Percentiles rank a stretch among this genome's conserved stretches.
These are phyloP conservation scores for Trichoderma sp. DNA, from an alignment of 2,329 filamentous ascomycete genomes.

Conservation along the genomic window DNA sequence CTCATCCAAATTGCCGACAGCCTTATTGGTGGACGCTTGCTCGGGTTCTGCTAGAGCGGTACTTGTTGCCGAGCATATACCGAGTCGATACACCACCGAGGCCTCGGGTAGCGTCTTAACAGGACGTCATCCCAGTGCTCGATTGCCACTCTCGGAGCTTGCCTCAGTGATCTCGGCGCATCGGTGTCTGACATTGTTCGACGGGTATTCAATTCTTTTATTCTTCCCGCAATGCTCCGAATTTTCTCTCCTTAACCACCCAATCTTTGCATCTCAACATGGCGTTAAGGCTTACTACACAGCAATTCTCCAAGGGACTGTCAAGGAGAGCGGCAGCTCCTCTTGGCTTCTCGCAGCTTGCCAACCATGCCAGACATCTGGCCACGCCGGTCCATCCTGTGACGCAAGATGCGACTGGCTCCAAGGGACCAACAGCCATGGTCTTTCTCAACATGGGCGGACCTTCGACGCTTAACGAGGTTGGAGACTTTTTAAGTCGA, in stretches of 20 bases:
- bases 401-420: slow-evolving; percentile 69
- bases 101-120: neutral
- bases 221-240: neutral
- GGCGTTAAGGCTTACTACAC: slow-evolving; percentile 33
- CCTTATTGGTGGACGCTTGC: slow-evolving; percentile 28
- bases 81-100: neutral
- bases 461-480: slow-evolving; percentile 82
- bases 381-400: slow-evolving; percentile 64
- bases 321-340: slow-evolving; percentile 29
- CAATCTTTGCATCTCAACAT: slow-evolving; percentile 26
- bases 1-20: slow-evolving; percentile 24
- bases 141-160: slow-evolving; percentile 19
- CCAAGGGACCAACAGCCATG: slow-evolving; percentile 88
- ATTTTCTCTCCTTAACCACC: neutral
- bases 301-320: slow-evolving; percentile 32
- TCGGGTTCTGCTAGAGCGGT: slow-evolving; percentile 12
- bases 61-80: slow-evolving; percentile 15
- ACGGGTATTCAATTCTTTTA: neutral
- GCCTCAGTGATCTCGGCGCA: slow-evolving; percentile 18
- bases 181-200: slow-evolving; percentile 6
- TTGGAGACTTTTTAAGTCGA: slow-evolving; percentile 83
- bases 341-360: slow-evolving; percentile 32
- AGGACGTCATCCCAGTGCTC: neutral
- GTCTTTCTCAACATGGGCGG: slow-evolving; percentile 99
- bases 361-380: slow-evolving; percentile 34